Conservation (phyloP, 1,139 yeast species). For the Wickerhamiella pararugosa region DNA sequence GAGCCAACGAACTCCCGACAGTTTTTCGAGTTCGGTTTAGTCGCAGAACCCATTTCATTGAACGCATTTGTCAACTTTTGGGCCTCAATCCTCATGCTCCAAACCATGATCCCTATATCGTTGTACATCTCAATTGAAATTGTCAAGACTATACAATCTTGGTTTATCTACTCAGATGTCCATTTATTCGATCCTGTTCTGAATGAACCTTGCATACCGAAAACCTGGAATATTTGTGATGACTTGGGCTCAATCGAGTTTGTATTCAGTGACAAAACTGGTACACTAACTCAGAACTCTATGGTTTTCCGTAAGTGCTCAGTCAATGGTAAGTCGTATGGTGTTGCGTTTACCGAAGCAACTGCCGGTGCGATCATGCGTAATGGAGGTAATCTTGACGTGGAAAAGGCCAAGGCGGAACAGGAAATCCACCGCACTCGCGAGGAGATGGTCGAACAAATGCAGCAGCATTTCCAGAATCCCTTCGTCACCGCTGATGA, state of each 20-base stretch:
- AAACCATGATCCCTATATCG: conserved; percentile 69
- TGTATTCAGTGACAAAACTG: conserved; percentile 91
- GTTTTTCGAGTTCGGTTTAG: conserved; percentile 56
- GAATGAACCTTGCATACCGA: conserved; percentile 91
- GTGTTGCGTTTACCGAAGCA: conserved; percentile 92
- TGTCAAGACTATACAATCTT: conserved; percentile 68
- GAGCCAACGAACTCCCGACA: conserved; percentile 39
- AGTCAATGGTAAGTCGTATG: conserved; percentile 72
- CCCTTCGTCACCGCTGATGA: conserved; percentile 46
- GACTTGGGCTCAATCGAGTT: conserved; percentile 95
- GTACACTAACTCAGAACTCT: conserved; percentile 88
- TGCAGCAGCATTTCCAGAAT: conserved; percentile 35
- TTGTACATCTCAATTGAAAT: conserved; percentile 70
- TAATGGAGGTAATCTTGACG: conserved; percentile 38
- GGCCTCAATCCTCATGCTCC: conserved; percentile 65
- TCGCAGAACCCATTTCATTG: conserved; percentile 50
- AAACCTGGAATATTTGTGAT: conserved; percentile 96
- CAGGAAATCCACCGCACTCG: conserved; percentile 34
- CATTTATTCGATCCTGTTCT: conserved; percentile 67
- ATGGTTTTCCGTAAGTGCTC: conserved; percentile 95
- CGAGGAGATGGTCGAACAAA: conserved; percentile 42
- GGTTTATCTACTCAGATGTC: conserved; percentile 48
- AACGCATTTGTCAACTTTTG: conserved; percentile 79
- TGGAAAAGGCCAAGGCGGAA: conserved; percentile 29
- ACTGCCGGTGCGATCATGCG: conserved; percentile 82